These are phyloP conservation scores for Paecilomyces fulvus DNA, from an alignment of 2,329 filamentous ascomycete species.

Conservation along the genomic window DNA sequence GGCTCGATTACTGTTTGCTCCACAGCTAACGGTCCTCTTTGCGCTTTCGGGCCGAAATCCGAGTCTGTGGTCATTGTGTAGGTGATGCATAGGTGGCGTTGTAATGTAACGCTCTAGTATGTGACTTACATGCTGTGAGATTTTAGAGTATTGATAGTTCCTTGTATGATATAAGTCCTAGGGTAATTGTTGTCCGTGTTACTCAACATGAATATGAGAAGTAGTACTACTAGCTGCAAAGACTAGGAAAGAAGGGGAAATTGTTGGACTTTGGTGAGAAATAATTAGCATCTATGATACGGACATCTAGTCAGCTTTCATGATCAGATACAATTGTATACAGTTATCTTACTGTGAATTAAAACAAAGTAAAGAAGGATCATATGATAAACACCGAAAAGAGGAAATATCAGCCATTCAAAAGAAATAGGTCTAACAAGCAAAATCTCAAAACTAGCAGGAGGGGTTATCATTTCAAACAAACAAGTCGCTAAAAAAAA, in stretches of 20 bases:
- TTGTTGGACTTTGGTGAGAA: neutral
- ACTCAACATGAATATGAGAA: too few relatives aligned
- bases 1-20: neutral
- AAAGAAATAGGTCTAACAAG: neutral
- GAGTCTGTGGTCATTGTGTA: neutral
- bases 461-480: neutral
- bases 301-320: neutral
- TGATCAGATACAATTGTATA: neutral
- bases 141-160: too few relatives aligned
- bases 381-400: neutral
- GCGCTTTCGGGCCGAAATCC: neutral
- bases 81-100: neutral
- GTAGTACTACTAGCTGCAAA: too few relatives aligned
- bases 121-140: neutral
- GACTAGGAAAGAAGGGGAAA: too few relatives aligned
- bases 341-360: neutral
- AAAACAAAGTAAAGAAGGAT: neutral
- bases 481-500: slow-evolving; percentile 1
- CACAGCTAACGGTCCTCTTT: neutral
- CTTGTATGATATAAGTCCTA: too few relatives aligned
- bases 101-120: neutral
- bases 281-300: too few relatives aligned
- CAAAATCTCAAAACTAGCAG: neutral
- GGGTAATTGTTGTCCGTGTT: too few relatives aligned
- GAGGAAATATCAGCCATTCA: neutral